phyloP scores from a whole-genome alignment of 306 rosid genomes.

The Prosopis cineraria region DNA sequence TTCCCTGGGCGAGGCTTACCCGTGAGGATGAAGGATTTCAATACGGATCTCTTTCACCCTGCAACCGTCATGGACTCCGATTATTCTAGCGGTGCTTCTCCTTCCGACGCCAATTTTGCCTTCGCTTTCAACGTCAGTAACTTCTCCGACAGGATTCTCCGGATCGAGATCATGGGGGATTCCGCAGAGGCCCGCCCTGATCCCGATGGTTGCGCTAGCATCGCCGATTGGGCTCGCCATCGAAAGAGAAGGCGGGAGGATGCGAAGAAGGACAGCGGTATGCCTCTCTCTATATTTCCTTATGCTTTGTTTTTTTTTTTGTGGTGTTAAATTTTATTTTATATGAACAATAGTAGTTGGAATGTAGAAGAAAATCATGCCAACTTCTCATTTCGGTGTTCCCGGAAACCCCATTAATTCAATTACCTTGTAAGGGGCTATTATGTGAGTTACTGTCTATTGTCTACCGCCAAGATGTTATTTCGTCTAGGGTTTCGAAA shows the following conservation, averaged over 20 bases:
- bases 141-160: conserved; percentile 89
- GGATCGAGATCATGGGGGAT: conserved; percentile 83
- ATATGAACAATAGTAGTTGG: background rate
- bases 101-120: conserved; percentile 79
- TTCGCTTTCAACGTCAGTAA: conserved; percentile 96
- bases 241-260: conserved; percentile 92
- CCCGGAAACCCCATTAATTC: background rate
- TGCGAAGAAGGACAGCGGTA: conserved; percentile 73
- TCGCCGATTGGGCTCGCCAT: conserved; percentile 93
- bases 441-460: background rate
- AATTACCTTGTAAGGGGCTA: background rate
- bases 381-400: background rate
- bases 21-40: conserved; percentile 39
- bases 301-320: background rate
- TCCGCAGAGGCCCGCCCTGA: conserved; percentile 53
- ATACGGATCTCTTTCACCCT: conserved; percentile 87
- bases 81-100: conserved; percentile 47
- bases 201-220: conserved; percentile 57
- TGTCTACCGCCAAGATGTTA: background rate
- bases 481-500: conserved; percentile 17
- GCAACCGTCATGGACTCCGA: conserved; percentile 68
- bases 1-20: background rate
- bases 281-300: background rate
- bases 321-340: background rate
- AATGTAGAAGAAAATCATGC: background rate